Percentiles rank a stretch among this genome's conserved stretches.
Evolutionary conservation across 2,329 filamentous ascomycete species (phyloP).

Genomic region (Coccinonectria pachysandricola): DNA sequence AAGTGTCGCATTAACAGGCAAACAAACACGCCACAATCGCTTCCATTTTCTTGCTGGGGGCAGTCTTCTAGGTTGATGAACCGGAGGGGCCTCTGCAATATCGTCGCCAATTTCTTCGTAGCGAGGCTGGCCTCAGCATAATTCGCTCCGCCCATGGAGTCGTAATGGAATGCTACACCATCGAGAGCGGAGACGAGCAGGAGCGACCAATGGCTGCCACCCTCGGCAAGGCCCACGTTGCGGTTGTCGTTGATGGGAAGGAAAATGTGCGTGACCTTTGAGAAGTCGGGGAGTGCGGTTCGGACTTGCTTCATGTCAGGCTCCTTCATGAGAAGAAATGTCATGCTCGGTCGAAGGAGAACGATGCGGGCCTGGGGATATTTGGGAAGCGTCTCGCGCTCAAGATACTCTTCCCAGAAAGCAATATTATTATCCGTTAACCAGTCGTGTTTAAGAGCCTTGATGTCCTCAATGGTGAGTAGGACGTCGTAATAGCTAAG

Average conservation of each 20-base stretch:
- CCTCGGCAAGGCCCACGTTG: conserved; percentile 68
- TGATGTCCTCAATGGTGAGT: conserved; percentile 78
- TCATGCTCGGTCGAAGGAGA: conserved; percentile 85
- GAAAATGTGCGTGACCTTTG: conserved; percentile 79
- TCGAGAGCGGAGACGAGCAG: conserved; percentile 84
- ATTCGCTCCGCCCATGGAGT: conserved; percentile 72
- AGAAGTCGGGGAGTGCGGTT: conserved; percentile 71
- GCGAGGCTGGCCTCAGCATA: conserved; percentile 60
- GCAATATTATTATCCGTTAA: conserved; percentile 94
- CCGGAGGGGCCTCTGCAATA: conserved; percentile 57
- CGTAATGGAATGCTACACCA: conserved; percentile 91
- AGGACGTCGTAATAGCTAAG: conserved; percentile 33
- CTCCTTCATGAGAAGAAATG: conserved; percentile 78
- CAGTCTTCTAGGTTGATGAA: conserved; percentile 78
- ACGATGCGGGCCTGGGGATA: conserved; percentile 80
- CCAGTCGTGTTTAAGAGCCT: conserved; percentile 86
- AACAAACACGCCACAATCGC: conserved; percentile 92
- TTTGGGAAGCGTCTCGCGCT: conserved; percentile 72
- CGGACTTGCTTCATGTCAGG: conserved; percentile 44
- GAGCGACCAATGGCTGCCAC: conserved; percentile 89
- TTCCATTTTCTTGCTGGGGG: conserved; percentile 85
- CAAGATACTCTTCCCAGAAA: conserved; percentile 97
- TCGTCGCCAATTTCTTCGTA: conserved; percentile 54
- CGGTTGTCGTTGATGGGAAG: conserved; percentile 86
- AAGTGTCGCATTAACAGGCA: conserved; percentile 92